Evolutionary conservation across 2,329 filamentous ascomycete genomes (phyloP).

Genomic region (Cordyceps farinosa): DNA sequence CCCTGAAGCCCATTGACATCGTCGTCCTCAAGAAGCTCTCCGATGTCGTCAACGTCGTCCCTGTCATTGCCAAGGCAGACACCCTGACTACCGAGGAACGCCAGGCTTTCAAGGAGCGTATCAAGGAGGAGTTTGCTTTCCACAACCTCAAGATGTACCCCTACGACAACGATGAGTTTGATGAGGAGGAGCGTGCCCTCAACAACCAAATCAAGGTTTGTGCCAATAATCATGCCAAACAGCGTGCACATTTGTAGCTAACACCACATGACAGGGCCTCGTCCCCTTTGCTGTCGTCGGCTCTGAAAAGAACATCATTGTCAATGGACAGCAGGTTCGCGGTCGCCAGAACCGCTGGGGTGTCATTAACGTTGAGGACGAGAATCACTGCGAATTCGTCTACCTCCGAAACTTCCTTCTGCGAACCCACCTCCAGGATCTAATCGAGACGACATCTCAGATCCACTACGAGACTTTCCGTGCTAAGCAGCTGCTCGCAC

Average conservation of each 20-base stretch:
- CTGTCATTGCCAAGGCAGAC: conserved; percentile 97
- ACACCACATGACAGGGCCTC: conserved; percentile 60
- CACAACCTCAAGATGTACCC: conserved; percentile 99
- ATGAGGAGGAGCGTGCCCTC: conserved; percentile 89
- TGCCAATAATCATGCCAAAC: conserved; percentile 1
- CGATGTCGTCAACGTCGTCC: conserved; percentile 98
- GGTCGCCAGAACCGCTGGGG: conserved; percentile 99
- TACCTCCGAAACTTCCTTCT: conserved; percentile 98
- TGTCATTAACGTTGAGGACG: conserved; percentile 98
- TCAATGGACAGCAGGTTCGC: conserved; percentile 95
- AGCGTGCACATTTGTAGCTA: conserved; percentile 27
- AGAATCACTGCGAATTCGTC: conserved; percentile 99
- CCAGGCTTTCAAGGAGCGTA: conserved; percentile 94
- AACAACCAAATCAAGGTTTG: conserved; percentile 95
- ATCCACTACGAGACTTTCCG: conserved; percentile 99
- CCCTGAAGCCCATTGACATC: conserved; percentile 98
- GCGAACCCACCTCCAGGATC: conserved; percentile 94
- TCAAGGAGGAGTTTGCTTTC: conserved; percentile 99
- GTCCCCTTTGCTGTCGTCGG: conserved; percentile 97
- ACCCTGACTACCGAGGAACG: conserved; percentile 94
- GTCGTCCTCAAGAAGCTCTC: conserved; percentile 99
- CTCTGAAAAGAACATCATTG: conserved; percentile 95
- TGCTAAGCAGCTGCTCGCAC: conserved; percentile 93
- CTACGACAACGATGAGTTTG: conserved; percentile 98
- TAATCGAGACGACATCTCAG: conserved; percentile 98